Base-by-base conservation (phyloP, 495 filamentous ascomycete genomes). In the Umbilicaria muhlenbergii region DNA sequence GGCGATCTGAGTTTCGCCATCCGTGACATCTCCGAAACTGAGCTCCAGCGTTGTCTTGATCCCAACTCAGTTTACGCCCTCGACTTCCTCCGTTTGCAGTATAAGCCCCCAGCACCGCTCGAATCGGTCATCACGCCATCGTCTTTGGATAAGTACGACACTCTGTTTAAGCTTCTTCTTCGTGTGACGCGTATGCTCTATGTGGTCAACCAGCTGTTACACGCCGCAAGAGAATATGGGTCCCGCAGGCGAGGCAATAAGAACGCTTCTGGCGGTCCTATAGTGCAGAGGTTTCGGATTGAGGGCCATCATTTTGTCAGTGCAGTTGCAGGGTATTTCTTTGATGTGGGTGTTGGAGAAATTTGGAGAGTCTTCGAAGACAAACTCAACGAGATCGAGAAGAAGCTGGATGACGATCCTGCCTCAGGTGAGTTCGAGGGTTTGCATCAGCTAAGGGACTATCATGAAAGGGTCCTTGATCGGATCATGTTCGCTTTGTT, bases 11-110 rank as follows among this genome's bases (percentile, higher is more conserved):
- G 76, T 58, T 98, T 98, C 55, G 75, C 81, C 1, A 76, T 96
- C 34, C 78, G 89, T n/a, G 80, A 86, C 43, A 68, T 95, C 47
- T 68, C 78, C 0, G 66, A 71, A 2, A 74, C 77, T 14, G 87
- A 94, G 50, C 75, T 92, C 16, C 73, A 81, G 32, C 75, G 71
- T 48, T 84, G 81, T 56, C 77, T 85, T 63, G 74, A 95, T 53
- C 78, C 85, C 0, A 70, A 81, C 52, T 75, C 75, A 0, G 71
- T 95, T 28, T 79, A 85, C 58, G 91, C 91, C 0, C 66, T 95
- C 14, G 91, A 98, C 58, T 95, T 98, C 53, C 67, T 98, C 14
- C 76, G 81, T 2, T 64, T 98, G 3, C 78, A 86, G 41, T 98
- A 94, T 64, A 80, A 76, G 34, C 74, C 91, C 0, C 86, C 89